Evolutionary conservation across 1,284 basidiomycete species (phyloP), one percentile per base, ranked within the genome.

Genomic region (Papiliotrema flavescens): DNA sequence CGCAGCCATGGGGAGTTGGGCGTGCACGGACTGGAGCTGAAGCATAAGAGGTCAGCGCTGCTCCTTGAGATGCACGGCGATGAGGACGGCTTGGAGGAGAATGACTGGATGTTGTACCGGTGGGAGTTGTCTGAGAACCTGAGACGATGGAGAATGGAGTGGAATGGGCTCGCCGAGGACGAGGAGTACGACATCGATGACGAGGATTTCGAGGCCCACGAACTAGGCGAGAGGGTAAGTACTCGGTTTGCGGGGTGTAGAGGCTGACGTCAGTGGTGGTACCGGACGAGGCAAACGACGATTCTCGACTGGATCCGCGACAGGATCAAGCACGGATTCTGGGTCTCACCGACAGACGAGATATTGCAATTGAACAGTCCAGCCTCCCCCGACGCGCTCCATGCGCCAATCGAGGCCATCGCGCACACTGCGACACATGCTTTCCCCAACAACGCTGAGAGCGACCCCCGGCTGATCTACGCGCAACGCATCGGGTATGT

Each of bases 311-410:
- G 56, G 53, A 44, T 61, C 45, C 50, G 24, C 19, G 59, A 61
- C 39, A 59, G 69, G 11, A 55, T 69, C 23, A 46, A 55, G 24
- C 45, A 51, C 19, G 69, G 63, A 8, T 61, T 60, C 24, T 71
- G 69, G 69, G 57, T 71, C 20, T 47, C 59, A 26, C 69, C 69
- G 3, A 54, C 53, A 17, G 67, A 69, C 41, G 69, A 71, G 49
- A 50, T 71, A 20, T 28, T 41, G 3, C 61, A 62, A 49, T 46
- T 62, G 24, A 23, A 17, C 13, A 22, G 15, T 9, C 43, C 43
- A 17, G n/a, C 47, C 23, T n/a, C 35, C 5, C 13, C 49, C 49
- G 40, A 28, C 19, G 23, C 23, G 20, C 20, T 32, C 13, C 24
- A 40, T 19, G 22, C 22, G 23, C 26, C 40, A 8, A 28, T 28